These are phyloP conservation scores for Streptanthus diversifolius DNA, from an alignment of 345 rosid species.

Conservation along the genomic window DNA sequence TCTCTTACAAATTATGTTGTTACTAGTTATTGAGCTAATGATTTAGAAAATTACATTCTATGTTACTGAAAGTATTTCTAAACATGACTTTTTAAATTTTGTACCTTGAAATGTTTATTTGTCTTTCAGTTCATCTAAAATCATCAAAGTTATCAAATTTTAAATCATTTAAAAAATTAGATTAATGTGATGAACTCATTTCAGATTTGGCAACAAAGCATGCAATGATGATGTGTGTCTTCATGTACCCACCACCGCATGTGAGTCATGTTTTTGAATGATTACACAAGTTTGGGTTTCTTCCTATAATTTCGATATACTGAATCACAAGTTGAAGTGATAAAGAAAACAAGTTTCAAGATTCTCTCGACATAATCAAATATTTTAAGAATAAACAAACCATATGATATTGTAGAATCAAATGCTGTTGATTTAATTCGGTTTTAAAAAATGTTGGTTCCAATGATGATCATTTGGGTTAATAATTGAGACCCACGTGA, in stretches of 20 bases:
- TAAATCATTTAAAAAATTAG: background rate
- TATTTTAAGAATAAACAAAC: background rate
- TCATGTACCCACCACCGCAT: conserved; percentile 36
- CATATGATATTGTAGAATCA: conserved; percentile 12
- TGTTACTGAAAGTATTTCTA: background rate
- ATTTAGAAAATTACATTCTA: background rate
- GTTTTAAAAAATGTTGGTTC: background rate
- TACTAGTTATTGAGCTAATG: background rate
- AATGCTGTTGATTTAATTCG: conserved; percentile 20
- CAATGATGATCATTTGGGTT: background rate
- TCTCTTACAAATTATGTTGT: background rate
- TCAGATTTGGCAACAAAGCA: conserved; percentile 15
- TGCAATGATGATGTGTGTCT: conserved; percentile 16
- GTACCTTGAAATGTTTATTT: background rate
- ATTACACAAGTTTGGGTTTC: conserved; percentile 16
- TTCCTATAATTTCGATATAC: conserved; percentile 9
- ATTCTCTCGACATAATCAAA: conserved; percentile 28
- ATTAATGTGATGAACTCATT: background rate
- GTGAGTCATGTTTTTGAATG: conserved; percentile 29
- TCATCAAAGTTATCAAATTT: background rate
- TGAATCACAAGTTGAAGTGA: conserved; percentile 13
- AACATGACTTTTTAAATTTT: background rate
- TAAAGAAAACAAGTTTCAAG: conserved; percentile 22
- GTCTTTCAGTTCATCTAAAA: background rate
- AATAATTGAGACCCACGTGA: conserved; percentile 35